A percentile compares a stretch with the other conserved stretches of the same genome.
phyloP scores from a whole-genome alignment of 2,329 filamentous ascomycete species.

The Scortechinia acanthostroma region DNA sequence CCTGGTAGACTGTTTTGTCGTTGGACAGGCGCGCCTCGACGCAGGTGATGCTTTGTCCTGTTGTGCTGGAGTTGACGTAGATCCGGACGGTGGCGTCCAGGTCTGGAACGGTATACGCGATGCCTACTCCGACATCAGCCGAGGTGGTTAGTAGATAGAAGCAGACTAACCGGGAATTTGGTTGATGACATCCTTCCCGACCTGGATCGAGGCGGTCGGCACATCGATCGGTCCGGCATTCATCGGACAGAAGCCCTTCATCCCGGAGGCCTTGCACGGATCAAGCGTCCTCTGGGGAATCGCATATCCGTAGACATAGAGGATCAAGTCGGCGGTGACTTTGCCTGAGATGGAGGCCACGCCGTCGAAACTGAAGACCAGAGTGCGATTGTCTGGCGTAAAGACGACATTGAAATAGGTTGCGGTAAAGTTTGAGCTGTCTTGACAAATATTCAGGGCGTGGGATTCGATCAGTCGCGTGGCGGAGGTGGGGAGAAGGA shows the following conservation, averaged over 20 bases:
- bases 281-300: constrained; percentile 63
- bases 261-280: constrained; percentile 61
- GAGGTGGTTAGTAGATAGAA: too few relatives aligned
- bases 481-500: constrained; percentile 40
- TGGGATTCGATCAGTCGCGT: constrained; percentile 69
- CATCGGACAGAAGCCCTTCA: constrained; percentile 84
- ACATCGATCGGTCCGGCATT: constrained; percentile 74
- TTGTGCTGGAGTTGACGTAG: constrained; percentile 59
- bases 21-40: constrained; percentile 84
- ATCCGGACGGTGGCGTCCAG: constrained; percentile 80
- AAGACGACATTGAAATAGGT: constrained; percentile 81
- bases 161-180: constrained; percentile 72
- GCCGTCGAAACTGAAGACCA: constrained; percentile 70
- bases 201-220: constrained; percentile 56
- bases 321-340: constrained; percentile 68
- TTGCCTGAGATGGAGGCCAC: constrained; percentile 77
- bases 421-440: constrained; percentile 78
- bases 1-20: constrained; percentile 82
- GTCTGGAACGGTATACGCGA: constrained; percentile 85
- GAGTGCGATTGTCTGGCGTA: constrained; percentile 67
- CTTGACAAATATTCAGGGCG: constrained; percentile 78
- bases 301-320: constrained; percentile 77
- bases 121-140: too few relatives aligned
- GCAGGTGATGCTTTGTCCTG: constrained; percentile 66
- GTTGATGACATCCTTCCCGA: constrained; percentile 45